Percentiles rank a stretch among this genome's conserved stretches.
Conservation (phyloP, 768 basidiomycete genomes). For the Leccinum arenicola region DNA sequence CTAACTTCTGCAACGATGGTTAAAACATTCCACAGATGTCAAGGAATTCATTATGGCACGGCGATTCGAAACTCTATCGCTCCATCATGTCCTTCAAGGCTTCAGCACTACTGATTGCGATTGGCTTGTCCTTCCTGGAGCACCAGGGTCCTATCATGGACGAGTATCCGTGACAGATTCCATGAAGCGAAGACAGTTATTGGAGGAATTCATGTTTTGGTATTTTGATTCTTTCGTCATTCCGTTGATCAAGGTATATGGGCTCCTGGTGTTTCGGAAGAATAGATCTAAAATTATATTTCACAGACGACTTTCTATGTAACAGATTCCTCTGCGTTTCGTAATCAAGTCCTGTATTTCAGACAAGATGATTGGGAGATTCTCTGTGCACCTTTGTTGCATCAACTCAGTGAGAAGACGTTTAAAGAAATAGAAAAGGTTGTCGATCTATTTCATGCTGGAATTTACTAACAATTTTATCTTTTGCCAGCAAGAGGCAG, state of each 20-base stretch:
- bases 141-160: constrained; percentile 35
- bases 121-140: constrained; percentile 63
- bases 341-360: constrained; percentile 85
- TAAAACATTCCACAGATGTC: constrained; percentile 48
- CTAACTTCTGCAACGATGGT: neutral
- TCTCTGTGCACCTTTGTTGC: constrained; percentile 78
- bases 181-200: constrained; percentile 71
- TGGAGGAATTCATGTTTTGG: constrained; percentile 94
- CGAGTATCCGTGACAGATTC: constrained; percentile 65
- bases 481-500: constrained; percentile 54
- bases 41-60: constrained; percentile 70
- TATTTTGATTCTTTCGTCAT: constrained; percentile 85
- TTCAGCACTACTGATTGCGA: constrained; percentile 73
- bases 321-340: constrained; percentile 85
- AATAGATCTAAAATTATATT: neutral
- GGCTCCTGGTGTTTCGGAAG: neutral
- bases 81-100: constrained; percentile 76
- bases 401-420: constrained; percentile 64
- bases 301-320: constrained; percentile 87
- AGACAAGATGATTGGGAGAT: constrained; percentile 92
- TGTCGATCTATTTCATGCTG: neutral
- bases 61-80: constrained; percentile 75
- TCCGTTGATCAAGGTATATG: constrained; percentile 69
- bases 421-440: constrained; percentile 74
- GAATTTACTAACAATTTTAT: neutral